Evolutionary conservation across 345 rosid species (phyloP), one percentile per base, ranked within the genome.

Genomic region (Eucalyptus erythrocorys): DNA sequence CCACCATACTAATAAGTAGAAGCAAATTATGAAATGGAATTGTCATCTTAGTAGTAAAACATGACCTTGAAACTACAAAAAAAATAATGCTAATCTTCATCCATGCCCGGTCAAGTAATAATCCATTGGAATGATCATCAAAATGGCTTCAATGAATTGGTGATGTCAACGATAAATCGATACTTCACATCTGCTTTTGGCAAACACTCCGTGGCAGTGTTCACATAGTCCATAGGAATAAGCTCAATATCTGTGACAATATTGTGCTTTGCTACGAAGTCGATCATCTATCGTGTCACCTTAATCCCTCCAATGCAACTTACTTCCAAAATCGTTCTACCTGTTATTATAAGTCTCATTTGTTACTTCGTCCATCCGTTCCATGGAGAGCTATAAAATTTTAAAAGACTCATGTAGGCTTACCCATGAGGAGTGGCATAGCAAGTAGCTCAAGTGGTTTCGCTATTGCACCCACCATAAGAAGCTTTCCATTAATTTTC

Each of bases 401-500:
- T 30, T 59, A 11, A 59, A 59, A 30, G 34, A 61, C 71, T 61
- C 4, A 0, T 2, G 1, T 2, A 61, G 37, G 47, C 89, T 90
- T 89, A 94, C 95, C 89, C 21, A 87, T n/a, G 43, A 81, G 42
- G 30, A 89, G 49, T 16, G 94, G 91, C 19, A 95, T 14, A 26
- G 80, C 90, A 4, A 92, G 91, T 27, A 94, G 87, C 89, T 94
- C 93, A 6, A 92, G 92, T 19, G 97, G 95, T 87, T 93, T 89
- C 0, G 40, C 91, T 1, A 95, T 94, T 11, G 88, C 94, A 79
- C 96, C 95, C 49, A 96, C 91, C 90, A 93, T 47, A 59, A 93
- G 86, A 27, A 96, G 91, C 80, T 89, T 93, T 30, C 96, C 97
- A 84, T 94, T 80, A 43, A 87, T 8, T 89, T 94, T 95, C 59